These are phyloP conservation scores for Floccularia luteovirens DNA, from an alignment of 768 basidiomycete species.

Conservation along the genomic window DNA sequence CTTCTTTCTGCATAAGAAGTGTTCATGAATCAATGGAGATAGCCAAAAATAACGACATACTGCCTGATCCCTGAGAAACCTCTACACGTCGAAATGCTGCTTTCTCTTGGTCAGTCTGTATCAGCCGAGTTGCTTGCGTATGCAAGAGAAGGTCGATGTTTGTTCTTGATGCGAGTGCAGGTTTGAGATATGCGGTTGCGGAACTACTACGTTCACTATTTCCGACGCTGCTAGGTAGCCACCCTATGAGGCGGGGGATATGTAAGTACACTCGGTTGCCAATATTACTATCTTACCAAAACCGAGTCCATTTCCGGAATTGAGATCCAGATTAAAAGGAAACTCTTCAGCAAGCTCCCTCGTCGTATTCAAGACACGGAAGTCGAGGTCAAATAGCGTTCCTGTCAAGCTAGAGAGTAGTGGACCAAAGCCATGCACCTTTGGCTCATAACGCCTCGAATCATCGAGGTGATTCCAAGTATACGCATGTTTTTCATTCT, in stretches of 20 bases:
- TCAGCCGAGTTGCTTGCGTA: slow-evolving; percentile 10
- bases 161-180: slow-evolving; percentile 3
- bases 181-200: slow-evolving; percentile 11
- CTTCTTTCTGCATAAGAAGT: slow-evolving; percentile 1
- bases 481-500: slow-evolving; percentile 22
- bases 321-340: slow-evolving; percentile 1
- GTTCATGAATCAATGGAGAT: neutral
- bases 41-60: neutral
- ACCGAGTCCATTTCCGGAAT: neutral
- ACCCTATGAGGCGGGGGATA: slow-evolving; percentile 1
- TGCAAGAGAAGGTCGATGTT: slow-evolving; percentile 10
- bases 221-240: slow-evolving; percentile 6
- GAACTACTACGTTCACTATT: slow-evolving; percentile 10
- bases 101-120: slow-evolving; percentile 1
- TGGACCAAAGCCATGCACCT: slow-evolving; percentile 5
- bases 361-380: slow-evolving; percentile 7
- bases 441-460: slow-evolving; percentile 4
- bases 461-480: slow-evolving; percentile 15
- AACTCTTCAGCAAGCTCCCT: neutral
- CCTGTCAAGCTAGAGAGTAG: neutral
- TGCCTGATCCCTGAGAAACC: neutral
- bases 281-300: neutral
- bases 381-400: neutral
- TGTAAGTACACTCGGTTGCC: neutral
- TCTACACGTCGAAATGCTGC: slow-evolving; percentile 1